These are phyloP conservation scores for Lepraria neglecta DNA, from an alignment of 495 filamentous ascomycete genomes.

Conservation along the genomic window DNA sequence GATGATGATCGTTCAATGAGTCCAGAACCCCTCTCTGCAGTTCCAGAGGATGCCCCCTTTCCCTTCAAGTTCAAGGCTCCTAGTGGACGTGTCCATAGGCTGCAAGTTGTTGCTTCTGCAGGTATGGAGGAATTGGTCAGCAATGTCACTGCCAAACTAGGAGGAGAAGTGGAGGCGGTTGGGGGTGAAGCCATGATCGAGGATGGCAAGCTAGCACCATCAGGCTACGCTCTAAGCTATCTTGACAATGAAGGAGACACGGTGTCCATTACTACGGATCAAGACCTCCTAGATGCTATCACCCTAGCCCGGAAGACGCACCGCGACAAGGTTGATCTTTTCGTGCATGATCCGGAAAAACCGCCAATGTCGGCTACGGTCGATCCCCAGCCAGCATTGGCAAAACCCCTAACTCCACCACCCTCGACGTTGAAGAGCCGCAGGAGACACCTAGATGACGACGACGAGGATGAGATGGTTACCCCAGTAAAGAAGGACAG, in stretches of 20 bases:
- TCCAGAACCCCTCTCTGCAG: slow-evolving; percentile 28
- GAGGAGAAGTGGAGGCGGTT: slow-evolving; percentile 76
- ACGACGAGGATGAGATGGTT: slow-evolving; percentile 59
- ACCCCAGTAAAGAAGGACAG: slow-evolving; percentile 40
- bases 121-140: slow-evolving; percentile 77
- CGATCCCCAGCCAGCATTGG: slow-evolving; percentile 56
- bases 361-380: slow-evolving; percentile 63
- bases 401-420: slow-evolving; percentile 51
- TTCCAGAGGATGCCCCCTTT: slow-evolving; percentile 70
- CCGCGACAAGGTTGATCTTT: slow-evolving; percentile 91
- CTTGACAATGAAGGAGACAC: slow-evolving; percentile 96
- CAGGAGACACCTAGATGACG: slow-evolving; percentile 46
- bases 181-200: slow-evolving; percentile 68
- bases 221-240: slow-evolving; percentile 93
- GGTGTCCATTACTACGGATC: slow-evolving; percentile 93
- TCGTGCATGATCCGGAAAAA: slow-evolving; percentile 88
- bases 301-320: slow-evolving; percentile 66
- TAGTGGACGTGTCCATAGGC: slow-evolving; percentile 85
- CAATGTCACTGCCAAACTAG: slow-evolving; percentile 78
- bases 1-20: slow-evolving; percentile 69
- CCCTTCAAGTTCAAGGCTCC: slow-evolving; percentile 99
- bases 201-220: slow-evolving; percentile 69
- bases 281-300: slow-evolving; percentile 88
- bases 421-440: slow-evolving; percentile 55
- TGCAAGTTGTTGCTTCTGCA: slow-evolving; percentile 73